phyloP scores from a whole-genome alignment of 2,329 filamentous ascomycete genomes.

The Gyromitra esculenta region DNA sequence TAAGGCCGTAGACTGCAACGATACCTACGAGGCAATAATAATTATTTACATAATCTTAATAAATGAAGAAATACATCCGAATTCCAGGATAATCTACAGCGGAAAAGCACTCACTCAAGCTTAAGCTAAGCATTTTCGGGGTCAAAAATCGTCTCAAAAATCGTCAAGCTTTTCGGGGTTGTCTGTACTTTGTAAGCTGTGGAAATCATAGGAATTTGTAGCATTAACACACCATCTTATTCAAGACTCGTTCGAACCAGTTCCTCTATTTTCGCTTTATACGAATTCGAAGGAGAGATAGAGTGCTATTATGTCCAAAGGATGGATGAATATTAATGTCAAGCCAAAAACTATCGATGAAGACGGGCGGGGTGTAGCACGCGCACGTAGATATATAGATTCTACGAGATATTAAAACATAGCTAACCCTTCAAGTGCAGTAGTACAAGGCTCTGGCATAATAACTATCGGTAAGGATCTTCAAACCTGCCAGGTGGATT shows the following conservation, averaged over 20 bases:
- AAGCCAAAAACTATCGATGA: not conserved
- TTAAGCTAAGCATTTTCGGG: not conserved
- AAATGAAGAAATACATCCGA: too few relatives aligned
- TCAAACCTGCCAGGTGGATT: too few relatives aligned
- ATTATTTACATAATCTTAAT: not conserved
- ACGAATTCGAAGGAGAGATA: not conserved
- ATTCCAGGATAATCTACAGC: too few relatives aligned
- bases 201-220: not conserved
- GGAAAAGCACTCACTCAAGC: not conserved
- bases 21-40: not conserved
- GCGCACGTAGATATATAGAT: too few relatives aligned
- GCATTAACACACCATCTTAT: not conserved
- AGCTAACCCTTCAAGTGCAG: too few relatives aligned
- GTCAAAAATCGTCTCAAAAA: not conserved
- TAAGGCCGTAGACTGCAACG: constrained; percentile 22
- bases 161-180: not conserved
- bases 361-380: not conserved
- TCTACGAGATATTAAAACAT: too few relatives aligned
- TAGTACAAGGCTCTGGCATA: too few relatives aligned
- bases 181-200: not conserved
- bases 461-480: too few relatives aligned
- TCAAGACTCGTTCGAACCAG: not conserved
- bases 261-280: too few relatives aligned
- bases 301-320: not conserved
- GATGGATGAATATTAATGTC: not conserved